Conservation (phyloP, 2,329 filamentous ascomycete genomes). For the Neonectria hederae region DNA sequence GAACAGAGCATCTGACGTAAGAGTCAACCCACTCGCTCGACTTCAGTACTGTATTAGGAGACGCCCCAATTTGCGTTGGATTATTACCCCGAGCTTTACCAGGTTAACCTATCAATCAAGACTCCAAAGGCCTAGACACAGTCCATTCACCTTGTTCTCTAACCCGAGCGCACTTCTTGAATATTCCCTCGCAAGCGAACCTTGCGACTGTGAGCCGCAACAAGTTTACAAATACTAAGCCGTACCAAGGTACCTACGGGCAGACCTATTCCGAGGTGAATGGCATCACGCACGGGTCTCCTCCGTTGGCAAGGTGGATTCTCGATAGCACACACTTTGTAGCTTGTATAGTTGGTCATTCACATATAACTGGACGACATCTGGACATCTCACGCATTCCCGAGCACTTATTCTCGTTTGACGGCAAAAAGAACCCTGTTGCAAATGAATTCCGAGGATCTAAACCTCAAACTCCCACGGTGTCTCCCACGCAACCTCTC, state of each 20-base stretch:
- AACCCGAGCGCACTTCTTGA: background rate
- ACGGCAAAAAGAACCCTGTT: constrained; percentile 54
- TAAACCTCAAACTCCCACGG: constrained; percentile 59
- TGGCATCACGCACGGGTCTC: constrained; percentile 1
- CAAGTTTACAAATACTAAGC: background rate
- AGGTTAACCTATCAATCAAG: background rate
- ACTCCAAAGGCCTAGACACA: background rate
- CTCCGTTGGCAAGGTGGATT: background rate
- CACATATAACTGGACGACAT: constrained; percentile 39
- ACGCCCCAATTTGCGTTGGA: constrained; percentile 12
- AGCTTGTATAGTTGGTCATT: constrained; percentile 30
- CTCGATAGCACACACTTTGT: constrained; percentile 8
- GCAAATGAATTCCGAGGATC: constrained; percentile 61
- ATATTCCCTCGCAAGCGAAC: constrained; percentile 8
- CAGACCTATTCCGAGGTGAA: constrained; percentile 8
- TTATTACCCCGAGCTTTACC: constrained; percentile 12
- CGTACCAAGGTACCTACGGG: background rate
- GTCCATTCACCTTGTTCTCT: background rate
- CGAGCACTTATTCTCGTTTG: constrained; percentile 47
- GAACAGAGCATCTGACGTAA: constrained; percentile 32
- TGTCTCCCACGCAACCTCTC: constrained; percentile 53
- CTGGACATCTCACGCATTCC: constrained; percentile 42
- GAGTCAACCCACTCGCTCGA: constrained; percentile 24
- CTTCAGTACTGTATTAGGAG: constrained; percentile 12
- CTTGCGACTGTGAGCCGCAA: background rate